Base-by-base conservation (phyloP, 108 stramenopile species). In the Nitzschia putrida region DNA sequence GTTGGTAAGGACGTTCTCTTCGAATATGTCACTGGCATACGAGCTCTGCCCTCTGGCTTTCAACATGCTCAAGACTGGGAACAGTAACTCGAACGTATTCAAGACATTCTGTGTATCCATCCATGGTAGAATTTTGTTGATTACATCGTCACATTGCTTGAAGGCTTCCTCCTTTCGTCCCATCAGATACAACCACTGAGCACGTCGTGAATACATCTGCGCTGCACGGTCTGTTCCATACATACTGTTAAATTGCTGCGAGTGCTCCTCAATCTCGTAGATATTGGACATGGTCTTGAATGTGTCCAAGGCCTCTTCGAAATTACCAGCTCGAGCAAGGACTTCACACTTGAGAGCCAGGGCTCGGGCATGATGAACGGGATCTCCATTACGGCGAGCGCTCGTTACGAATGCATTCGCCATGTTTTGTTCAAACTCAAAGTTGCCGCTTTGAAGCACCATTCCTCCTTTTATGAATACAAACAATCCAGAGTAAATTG, bases 181-280 rank as follows among this genome's bases (percentile, higher is more conserved):
- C 4, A 84, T 49, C 37, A 47, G 49, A 25, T 50, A 53, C 43
- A 73, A 49, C 74, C 78, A 87, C 50, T 74, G 72, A 6, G 83
- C 73, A 58, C 79, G 70, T 22, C 69, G 72, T n/a, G 73, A 41
- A 72, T 76, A 82, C 34, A 59, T 58, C 52, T 87, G 86, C 0
- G 81, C 83, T 41, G 71, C 71, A n/a, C 86, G 52, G 61, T 87
- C 86, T 29, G 78, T 87, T 14, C 78, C 86, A 68, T 84, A 87
- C 20, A 76, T 63, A 51, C 79, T 72, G 50, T 73, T 76, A 16
- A 87, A 77, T 11, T 50, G 71, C 23, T 54, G 56, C 40, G 83
- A 81, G 47, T 87, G 81, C 54, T 83, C 64, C 21, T 83, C 74
- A 8, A 72, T 67, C 45, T 64, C 43, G 42, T 77, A 77, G 14